Evolutionary conservation across 2,329 filamentous ascomycete genomes (phyloP).

Genomic region (Emydomyces testavorans): DNA sequence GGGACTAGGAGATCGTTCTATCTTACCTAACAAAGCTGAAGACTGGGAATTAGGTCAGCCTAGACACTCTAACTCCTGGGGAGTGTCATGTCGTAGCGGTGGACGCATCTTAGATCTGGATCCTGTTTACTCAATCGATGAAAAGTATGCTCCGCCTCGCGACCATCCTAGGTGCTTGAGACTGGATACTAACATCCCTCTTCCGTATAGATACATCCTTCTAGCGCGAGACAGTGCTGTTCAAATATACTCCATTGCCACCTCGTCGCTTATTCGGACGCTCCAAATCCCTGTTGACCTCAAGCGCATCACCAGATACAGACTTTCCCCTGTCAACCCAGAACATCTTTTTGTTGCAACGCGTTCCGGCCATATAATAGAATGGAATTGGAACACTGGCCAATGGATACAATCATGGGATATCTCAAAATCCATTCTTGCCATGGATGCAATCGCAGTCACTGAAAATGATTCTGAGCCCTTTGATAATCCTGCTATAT

Average conservation of each 20-base stretch:
- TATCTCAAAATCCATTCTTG: conserved; percentile 28
- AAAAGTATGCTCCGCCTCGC: conserved; percentile 35
- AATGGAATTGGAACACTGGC: conserved; percentile 49
- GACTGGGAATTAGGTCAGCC: neutral
- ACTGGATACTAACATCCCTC: neutral
- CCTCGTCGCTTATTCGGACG: conserved; percentile 66
- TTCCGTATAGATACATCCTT: conserved; percentile 52
- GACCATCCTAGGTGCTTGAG: neutral
- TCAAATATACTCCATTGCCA: conserved; percentile 67
- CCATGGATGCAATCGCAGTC: conserved; percentile 20
- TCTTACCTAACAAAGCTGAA: neutral
- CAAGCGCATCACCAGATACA: conserved; percentile 41
- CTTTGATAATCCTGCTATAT: conserved; percentile 26
- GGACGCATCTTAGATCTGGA: conserved; percentile 47
- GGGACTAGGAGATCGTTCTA: neutral
- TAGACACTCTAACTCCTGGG: conserved; percentile 6
- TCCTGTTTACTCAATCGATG: conserved; percentile 47
- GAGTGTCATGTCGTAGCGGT: conserved; percentile 24
- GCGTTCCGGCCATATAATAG: conserved; percentile 39
- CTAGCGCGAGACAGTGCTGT: conserved; percentile 62
- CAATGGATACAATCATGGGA: conserved; percentile 36
- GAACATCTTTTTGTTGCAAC: conserved; percentile 45
- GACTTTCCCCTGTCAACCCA: conserved; percentile 41
- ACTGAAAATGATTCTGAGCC: conserved; percentile 18
- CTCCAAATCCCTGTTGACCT: conserved; percentile 46